phyloP scores from a whole-genome alignment of 352 stramenopile species.

The Nothophytophthora sp. region DNA sequence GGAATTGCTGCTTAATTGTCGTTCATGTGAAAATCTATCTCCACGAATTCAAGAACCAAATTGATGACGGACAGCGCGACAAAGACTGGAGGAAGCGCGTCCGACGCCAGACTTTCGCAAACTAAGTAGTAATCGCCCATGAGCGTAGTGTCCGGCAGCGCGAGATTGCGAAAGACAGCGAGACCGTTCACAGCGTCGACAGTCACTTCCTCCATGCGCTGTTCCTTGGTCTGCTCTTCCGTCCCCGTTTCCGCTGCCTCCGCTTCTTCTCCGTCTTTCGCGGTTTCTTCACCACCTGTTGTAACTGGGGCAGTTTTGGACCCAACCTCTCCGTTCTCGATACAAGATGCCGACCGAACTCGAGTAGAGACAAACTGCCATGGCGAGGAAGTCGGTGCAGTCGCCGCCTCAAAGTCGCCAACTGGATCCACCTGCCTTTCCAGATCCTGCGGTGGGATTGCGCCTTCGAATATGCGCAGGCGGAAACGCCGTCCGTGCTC shows the following conservation, averaged over 20 bases:
- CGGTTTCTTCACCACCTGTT: background rate
- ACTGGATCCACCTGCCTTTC: background rate
- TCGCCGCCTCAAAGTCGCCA: background rate
- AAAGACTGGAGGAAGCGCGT: slow-evolving; percentile 13
- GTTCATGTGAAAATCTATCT: too few relatives aligned
- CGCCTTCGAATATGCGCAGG: slow-evolving; percentile 43
- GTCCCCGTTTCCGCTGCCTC: background rate
- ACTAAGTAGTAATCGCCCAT: slow-evolving; percentile 42
- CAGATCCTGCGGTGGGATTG: background rate
- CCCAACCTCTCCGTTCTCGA: too few relatives aligned
- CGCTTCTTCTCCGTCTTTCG: background rate
- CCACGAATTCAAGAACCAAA: background rate
- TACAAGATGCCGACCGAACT: background rate
- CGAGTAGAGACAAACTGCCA: slow-evolving; percentile 24
- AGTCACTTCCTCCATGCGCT: slow-evolving; percentile 19
- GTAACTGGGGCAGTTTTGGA: too few relatives aligned
- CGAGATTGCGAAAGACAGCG: slow-evolving; percentile 29
- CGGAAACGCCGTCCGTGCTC: slow-evolving; percentile 38
- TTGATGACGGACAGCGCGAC: slow-evolving; percentile 15
- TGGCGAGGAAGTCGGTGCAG: background rate
- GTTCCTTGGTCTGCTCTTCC: slow-evolving; percentile 2
- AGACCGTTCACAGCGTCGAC: slow-evolving; percentile 18
- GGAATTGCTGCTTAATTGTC: too few relatives aligned
- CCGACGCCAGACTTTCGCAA: slow-evolving; percentile 34
- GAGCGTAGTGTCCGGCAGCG: slow-evolving; percentile 27